Percentiles rank a stretch among this genome's conserved stretches.
Evolutionary conservation across 108 stramenopile species (phyloP).

Genomic region (Chaetoceros tenuissimus): DNA sequence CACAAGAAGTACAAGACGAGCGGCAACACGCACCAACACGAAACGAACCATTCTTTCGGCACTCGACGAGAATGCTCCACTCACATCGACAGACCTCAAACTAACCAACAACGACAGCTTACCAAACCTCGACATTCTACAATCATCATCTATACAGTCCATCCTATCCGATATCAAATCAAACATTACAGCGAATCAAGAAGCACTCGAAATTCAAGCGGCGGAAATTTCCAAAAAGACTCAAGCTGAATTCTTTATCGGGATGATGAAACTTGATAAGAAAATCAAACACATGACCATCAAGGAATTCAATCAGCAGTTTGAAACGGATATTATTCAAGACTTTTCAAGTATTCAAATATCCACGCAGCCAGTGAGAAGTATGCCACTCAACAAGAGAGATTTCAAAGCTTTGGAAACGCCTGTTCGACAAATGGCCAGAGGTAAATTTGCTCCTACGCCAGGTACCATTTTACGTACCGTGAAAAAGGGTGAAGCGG

Average conservation of each 20-base stretch:
- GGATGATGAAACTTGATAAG: slow-evolving; percentile 37
- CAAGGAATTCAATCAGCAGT: slow-evolving; percentile 49
- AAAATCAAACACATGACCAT: slow-evolving; percentile 48
- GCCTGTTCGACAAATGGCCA: slow-evolving; percentile 12
- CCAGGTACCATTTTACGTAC: slow-evolving; percentile 31
- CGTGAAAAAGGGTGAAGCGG: slow-evolving; percentile 51
- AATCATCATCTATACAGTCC: too few relatives aligned
- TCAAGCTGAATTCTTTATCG: too few relatives aligned
- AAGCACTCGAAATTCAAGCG: too few relatives aligned
- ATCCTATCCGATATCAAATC: too few relatives aligned
- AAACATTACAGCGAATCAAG: too few relatives aligned
- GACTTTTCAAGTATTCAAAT: slow-evolving; percentile 19
- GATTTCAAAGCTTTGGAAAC: slow-evolving; percentile 31
- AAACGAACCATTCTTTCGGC: neutral
- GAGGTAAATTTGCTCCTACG: neutral
- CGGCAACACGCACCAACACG: neutral
- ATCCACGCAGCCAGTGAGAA: neutral
- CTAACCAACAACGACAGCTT: too few relatives aligned
- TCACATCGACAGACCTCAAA: too few relatives aligned
- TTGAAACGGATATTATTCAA: slow-evolving; percentile 47
- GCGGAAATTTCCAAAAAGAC: too few relatives aligned
- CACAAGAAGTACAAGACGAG: neutral
- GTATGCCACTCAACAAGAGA: slow-evolving; percentile 14
- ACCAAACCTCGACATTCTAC: too few relatives aligned
- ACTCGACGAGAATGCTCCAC: too few relatives aligned